Evolutionary conservation across 202 grass and related monocot genomes (phyloP), one percentile per base, ranked within the genome.

Genomic region (Digitaria exilis): DNA sequence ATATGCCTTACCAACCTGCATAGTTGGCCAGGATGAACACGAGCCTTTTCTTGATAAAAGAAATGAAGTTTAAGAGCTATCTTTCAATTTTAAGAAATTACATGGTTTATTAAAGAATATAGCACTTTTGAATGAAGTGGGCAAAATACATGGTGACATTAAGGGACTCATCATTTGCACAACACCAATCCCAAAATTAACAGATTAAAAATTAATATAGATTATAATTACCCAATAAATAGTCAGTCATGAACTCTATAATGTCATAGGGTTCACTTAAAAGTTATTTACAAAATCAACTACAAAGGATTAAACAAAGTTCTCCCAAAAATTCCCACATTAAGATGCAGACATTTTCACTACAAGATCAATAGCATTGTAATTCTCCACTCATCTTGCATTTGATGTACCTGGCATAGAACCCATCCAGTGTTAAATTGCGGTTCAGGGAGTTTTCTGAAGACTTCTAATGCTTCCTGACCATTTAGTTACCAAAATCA

Each of bases 371-470:
- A n/a, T n/a, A n/a, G n/a, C n/a, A n/a, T n/a, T n/a, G n/a, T n/a
- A n/a, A n/a, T n/a, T n/a, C n/a, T n/a, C n/a, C n/a, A n/a, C n/a
- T n/a, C 43, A 75, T 69, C 37, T 60, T 62, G 31, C 26, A 79
- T 17, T 39, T 16, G 29, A 34, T 63, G 67, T 90, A 99, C 96
- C 93, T 99, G 96, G 82, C 91, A 94, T 15, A 99, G 86, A 65
- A 99, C 96, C 93, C 93, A 99, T 91, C 96, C 96, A 60, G 96
- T 96, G 89, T 96, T 96, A 84, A 96, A 99, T 58, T 99, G 96
- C 25, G 86, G 57, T 59, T 96, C 89, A 63, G 96, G 81, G 76
- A 96, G 91, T 84, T 91, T 99, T 60, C 87, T 78, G 63, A 92
- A 99, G 73, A 90, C 81, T 89, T 96, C 87, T 42, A 99, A 72